Base-by-base conservation (phyloP, 2,329 filamentous ascomycete species). In the Diaporthe caulivora region DNA sequence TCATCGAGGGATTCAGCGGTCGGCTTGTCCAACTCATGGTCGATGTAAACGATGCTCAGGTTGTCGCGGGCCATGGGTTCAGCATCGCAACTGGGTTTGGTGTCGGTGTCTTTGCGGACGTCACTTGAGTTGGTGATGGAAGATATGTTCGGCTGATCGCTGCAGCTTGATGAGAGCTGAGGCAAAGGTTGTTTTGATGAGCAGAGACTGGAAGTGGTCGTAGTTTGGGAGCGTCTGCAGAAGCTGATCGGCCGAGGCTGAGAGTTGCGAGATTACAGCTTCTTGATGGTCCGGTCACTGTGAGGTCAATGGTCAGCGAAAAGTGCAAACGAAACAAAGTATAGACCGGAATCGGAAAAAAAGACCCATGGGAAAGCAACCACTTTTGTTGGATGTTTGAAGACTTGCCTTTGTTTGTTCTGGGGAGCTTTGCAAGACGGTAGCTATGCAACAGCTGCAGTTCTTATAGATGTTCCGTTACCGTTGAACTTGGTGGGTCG, bases 21-120 rank as follows among this genome's bases (percentile, higher is more conserved):
- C 13, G 55, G 13, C 34, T 58, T 58, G 34, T 58, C 55, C 15
- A 58, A 21, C 34, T 58, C 2, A 21, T 58, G 55, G 55, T 58
- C 34, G 34, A 58, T 26, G n/a, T 58, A 58, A 21, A 58, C 34
- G 55, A 58, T 58, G 55, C 11, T 58, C n/a, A 58, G 55, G 11
- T 40, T 40, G 34, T 40, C 21, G 34, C 9, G 13, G 15, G 31
- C 24, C 34, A 40, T 40, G 21, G 34, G 55, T 40, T 10, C 21
- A 58, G n/a, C 55, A 40, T 24, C n/a, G 9, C 10, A 11, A 11
- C 21, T 58, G 10, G n/a, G 17, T 4, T 58, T 10, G 31, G 21
- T 40, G 54, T 40, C 31, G 54, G 18, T 31, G 31, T 57, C 18
- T 9, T 6, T 10, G 24, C 15, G 6, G 21, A 2, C 21, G 24